Conservation (phyloP, 1,139 yeast genomes). For the Pneumocystis carinii region DNA sequence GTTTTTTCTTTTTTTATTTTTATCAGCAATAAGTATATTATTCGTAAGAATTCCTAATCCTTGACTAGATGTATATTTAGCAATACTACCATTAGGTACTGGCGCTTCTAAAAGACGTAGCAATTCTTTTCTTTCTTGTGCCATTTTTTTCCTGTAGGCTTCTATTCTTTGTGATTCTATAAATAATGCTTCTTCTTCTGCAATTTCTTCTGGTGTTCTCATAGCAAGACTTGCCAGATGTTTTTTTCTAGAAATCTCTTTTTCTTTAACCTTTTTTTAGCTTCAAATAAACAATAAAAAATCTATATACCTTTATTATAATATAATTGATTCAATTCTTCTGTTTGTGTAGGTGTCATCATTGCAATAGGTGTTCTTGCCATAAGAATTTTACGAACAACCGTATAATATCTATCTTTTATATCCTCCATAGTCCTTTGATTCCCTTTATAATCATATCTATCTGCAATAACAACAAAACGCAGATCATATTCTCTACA, state of each 20-base stretch:
- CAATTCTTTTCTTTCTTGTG: slow-evolving; percentile 66
- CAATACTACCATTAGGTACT: slow-evolving; percentile 58
- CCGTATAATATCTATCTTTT: slow-evolving; percentile 62
- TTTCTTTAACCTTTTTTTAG: slow-evolving; percentile 20
- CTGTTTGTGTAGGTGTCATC: slow-evolving; percentile 20
- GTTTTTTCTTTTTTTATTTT: slow-evolving; percentile 40
- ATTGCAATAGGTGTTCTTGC: slow-evolving; percentile 16
- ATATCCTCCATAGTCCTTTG: slow-evolving; percentile 47
- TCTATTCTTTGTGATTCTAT: slow-evolving; percentile 89
- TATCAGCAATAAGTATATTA: slow-evolving; percentile 64
- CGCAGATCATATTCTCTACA: slow-evolving; percentile 64
- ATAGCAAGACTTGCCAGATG: slow-evolving; percentile 62
- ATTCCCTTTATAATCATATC: slow-evolving; percentile 35
- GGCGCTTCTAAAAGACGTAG: slow-evolving; percentile 78
- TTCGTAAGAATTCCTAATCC: slow-evolving; percentile 79
- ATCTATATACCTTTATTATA: slow-evolving; percentile 35
- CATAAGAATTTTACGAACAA: slow-evolving; percentile 35
- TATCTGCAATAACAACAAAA: slow-evolving; percentile 73
- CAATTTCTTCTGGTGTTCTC: slow-evolving; percentile 90
- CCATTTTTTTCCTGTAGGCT: slow-evolving; percentile 79
- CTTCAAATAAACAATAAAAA: background rate
- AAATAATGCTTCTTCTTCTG: slow-evolving; percentile 89
- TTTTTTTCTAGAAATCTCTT: slow-evolving; percentile 64
- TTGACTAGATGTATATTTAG: slow-evolving; percentile 70
- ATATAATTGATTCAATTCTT: slow-evolving; percentile 29